A percentile compares a stretch with the other conserved stretches of the same genome.
phyloP scores from a whole-genome alignment of 2,329 filamentous ascomycete genomes.

The Aureobasidium namibiae region DNA sequence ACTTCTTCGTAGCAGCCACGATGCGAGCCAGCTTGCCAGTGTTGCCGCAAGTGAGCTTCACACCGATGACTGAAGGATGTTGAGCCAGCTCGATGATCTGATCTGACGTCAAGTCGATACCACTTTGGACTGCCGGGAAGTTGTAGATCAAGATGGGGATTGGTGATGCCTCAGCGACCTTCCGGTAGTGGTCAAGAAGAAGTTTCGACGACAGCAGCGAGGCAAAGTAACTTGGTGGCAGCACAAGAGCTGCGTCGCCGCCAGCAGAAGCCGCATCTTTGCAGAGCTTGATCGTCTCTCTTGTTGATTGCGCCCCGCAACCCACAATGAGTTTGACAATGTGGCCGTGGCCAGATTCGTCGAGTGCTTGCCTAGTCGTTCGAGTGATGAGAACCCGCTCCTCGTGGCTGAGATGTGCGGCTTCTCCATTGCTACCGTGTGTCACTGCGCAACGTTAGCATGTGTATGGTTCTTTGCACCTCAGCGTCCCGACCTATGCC shows the following conservation, averaged over 20 bases:
- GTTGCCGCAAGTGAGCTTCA: constrained; percentile 63
- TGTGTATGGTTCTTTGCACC: no score
- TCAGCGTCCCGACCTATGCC: constrained; percentile 44
- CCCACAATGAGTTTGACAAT: constrained; percentile 69
- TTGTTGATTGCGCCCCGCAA: constrained; percentile 63
- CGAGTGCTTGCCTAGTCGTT: constrained; percentile 61
- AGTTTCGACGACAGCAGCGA: constrained; percentile 20
- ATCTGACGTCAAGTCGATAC: constrained; percentile 58
- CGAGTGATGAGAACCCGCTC: constrained; percentile 62
- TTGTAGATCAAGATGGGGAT: constrained; percentile 64
- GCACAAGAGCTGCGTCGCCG: constrained; percentile 66
- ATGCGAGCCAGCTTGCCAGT: constrained; percentile 58
- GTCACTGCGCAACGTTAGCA: constrained; percentile 37
- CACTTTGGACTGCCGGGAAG: constrained; percentile 56
- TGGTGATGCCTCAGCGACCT: constrained; percentile 54
- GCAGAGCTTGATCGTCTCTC: constrained; percentile 63
- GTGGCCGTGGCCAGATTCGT: constrained; percentile 54
- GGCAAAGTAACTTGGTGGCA: constrained; percentile 67
- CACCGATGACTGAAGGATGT: constrained; percentile 59
- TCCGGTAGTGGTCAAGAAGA: constrained; percentile 26
- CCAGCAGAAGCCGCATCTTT: constrained; percentile 60
- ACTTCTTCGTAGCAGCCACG: constrained; percentile 38
- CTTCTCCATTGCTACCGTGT: constrained; percentile 76
- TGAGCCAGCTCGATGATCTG: constrained; percentile 50
- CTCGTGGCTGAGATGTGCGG: constrained; percentile 64